A percentile compares a stretch with the other conserved stretches of the same genome.
phyloP scores from a whole-genome alignment of 306 rosid genomes.

The Castanea sativa region DNA sequence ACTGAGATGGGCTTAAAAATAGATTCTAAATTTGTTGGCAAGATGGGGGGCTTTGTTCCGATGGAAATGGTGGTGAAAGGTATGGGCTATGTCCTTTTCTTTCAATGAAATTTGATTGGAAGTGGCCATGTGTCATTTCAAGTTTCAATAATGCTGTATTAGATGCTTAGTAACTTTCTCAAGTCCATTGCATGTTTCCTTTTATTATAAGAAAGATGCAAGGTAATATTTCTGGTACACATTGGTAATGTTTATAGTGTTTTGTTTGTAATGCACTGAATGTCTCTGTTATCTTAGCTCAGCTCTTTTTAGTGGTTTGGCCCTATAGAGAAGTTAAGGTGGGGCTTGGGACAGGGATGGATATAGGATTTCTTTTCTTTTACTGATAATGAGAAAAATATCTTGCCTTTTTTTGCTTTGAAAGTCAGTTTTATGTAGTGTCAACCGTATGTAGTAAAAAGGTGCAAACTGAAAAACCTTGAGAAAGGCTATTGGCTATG shows the following conservation, averaged over 20 bases:
- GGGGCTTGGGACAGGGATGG: too few relatives aligned
- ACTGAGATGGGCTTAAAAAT: slow-evolving; percentile 54
- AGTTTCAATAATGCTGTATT: not conserved
- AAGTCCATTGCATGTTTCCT: not conserved
- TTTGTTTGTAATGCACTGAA: not conserved
- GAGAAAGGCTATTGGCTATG: slow-evolving; percentile 3
- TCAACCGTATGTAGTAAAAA: slow-evolving; percentile 13
- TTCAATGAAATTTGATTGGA: slow-evolving; percentile 19
- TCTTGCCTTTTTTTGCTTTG: not conserved
- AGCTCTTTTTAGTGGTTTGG: not conserved
- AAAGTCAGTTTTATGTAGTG: not conserved
- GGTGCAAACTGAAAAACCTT: slow-evolving; percentile 10
- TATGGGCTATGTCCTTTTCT: slow-evolving; percentile 22
- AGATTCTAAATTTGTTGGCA: slow-evolving; percentile 25
- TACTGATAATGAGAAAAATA: not conserved
- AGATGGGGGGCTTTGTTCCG: slow-evolving; percentile 70
- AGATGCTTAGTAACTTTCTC: not conserved
- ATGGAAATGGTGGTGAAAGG: slow-evolving; percentile 93
- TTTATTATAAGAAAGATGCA: not conserved
- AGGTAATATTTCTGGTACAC: not conserved
- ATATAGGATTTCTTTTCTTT: too few relatives aligned
- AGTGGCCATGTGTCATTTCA: not conserved
- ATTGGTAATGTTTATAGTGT: not conserved
- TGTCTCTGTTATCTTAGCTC: not conserved
- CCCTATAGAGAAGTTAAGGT: too few relatives aligned